Evolutionary conservation across 805 yeast genomes (phyloP), one percentile per base, ranked within the genome.

Genomic region (Grigorovia humatica): DNA sequence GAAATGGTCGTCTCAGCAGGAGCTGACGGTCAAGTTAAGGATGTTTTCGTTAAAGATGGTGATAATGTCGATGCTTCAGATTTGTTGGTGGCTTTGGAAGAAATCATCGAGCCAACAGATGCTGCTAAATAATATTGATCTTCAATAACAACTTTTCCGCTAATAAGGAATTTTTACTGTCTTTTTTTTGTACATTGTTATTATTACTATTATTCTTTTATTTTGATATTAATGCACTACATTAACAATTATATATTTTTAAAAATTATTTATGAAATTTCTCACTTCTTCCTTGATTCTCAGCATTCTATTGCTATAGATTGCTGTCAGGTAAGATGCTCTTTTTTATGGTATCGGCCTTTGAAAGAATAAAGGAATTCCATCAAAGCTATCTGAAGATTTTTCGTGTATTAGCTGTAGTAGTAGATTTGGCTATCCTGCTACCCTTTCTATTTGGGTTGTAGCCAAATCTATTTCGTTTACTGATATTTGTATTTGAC

Each of bases 1-100:
- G 99, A 93, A 76, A 93, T 93, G 97, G 95, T 93, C 50, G 90
- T 91, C 62, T 80, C 88, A 68, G 91, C 99, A 20, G 95, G 95
- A 51, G 85, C 81, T 54, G 77, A 83, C 53, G 99, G 99, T 69
- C 80, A 78, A 66, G 81, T 93, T 55, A 82, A 84, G 47, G 88
- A 84, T 20, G 78, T 93, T 19, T 69, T 77, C 47, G 85, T 88
- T 57, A 83, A 83, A 70, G 95, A 87, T 67, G 96, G 96, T 61
- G 99, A 93, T 64, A 83, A 91, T 49, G 97, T 93, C 48, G 99
- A 90, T 64, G 96, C 97, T 51, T 83, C 85, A 57, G 99, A 93
- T 68, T 76, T 93, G 70, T 75, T 95, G 58, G 82, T 83, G 60
- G 75, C 75, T 64, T 73, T 85, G 57, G 77, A 65, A 49, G 60